phyloP scores from a whole-genome alignment of 2,329 filamentous ascomycete genomes.

The Alternaria triticimaculans region DNA sequence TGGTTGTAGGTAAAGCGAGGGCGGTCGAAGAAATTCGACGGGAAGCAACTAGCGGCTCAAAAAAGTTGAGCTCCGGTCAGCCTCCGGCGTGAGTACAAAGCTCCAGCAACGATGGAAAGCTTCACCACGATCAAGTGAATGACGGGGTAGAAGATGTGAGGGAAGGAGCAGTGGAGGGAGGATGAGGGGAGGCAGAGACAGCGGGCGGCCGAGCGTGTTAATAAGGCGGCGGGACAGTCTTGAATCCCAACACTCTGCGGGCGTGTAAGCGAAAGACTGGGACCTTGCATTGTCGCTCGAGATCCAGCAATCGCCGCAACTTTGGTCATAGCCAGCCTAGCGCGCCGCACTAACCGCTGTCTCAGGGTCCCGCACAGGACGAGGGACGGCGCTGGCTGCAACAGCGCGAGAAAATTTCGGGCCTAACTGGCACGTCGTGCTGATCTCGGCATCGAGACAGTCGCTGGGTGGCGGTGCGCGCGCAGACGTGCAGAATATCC shows the following conservation, averaged over 20 bases:
- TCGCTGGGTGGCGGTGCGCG: constrained; percentile 30
- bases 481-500: constrained; percentile 6
- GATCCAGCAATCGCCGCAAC: constrained; percentile 28
- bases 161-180: constrained; percentile 21
- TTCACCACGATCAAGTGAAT: constrained; percentile 30
- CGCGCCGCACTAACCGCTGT: constrained; percentile 29
- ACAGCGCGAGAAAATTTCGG: constrained; percentile 39
- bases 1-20: constrained; percentile 20
- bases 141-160: constrained; percentile 27
- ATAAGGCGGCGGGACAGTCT: constrained; percentile 19
- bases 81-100: constrained; percentile 9
- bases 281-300: constrained; percentile 41
- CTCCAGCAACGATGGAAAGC: constrained; percentile 28
- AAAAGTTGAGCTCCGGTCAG: constrained; percentile 24
- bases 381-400: constrained; percentile 19
- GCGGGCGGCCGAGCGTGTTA: constrained; percentile 11
- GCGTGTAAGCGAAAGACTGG: constrained; percentile 39
- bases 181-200: constrained; percentile 9
- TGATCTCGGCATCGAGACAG: constrained; percentile 33
- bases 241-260: constrained; percentile 28
- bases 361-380: constrained; percentile 25
- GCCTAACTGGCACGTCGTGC: constrained; percentile 20
- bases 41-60: constrained; percentile 24
- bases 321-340: constrained; percentile 27
- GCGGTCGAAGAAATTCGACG: constrained; percentile 8